Base-by-base conservation (phyloP, 1,284 basidiomycete genomes). In the Heterobasidion annosum region DNA sequence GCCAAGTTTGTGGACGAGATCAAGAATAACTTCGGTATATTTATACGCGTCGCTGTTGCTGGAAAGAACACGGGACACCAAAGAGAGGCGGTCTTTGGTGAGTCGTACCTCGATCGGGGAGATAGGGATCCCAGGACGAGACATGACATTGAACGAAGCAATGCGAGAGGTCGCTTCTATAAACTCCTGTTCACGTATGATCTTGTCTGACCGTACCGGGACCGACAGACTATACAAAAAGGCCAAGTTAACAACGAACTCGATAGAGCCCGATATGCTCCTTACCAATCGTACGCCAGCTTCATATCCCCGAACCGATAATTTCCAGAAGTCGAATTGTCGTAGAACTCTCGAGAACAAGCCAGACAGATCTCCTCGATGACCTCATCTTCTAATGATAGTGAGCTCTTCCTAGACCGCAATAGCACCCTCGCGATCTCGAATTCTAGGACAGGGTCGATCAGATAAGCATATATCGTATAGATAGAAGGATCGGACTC, bases 291-390 rank as follows among this genome's bases (percentile, higher is more conserved):
- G 67, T 94, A 94, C 1, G 94, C 94, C 43, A 93, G 73, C 68
- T 93, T 95, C 93, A 98, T 97, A 52, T 95, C 91, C 5, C 93
- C 93, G 49, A 82, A 80, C 61, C 93, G 89, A 64, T 93, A 88
- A 64, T 97, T 98, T 2, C 92, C 94, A 1, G 85, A 89, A 58
- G 79, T 85, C 3, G 95, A 89, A 61, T 96, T 96, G 66, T 97
- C 92, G 68, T 97, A 98, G 60, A 95, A 85, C 71, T 97, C 94
- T 48, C 82, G 78, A 7, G 91, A 93, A 47, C 83, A 84, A 4
- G 81, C 68, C 25, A 98, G 71, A 58, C 91, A 93, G 9, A 93
- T 82, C 19, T 85, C 79, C 67, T 96, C 93, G 13, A 91, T 72
- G 1, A 70, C 70, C 19, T 70, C 65, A 13, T 75, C 61, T 37